Evolutionary conservation across 1,284 basidiomycete species (phyloP).

Genomic region (Boletus semigastroideus): DNA sequence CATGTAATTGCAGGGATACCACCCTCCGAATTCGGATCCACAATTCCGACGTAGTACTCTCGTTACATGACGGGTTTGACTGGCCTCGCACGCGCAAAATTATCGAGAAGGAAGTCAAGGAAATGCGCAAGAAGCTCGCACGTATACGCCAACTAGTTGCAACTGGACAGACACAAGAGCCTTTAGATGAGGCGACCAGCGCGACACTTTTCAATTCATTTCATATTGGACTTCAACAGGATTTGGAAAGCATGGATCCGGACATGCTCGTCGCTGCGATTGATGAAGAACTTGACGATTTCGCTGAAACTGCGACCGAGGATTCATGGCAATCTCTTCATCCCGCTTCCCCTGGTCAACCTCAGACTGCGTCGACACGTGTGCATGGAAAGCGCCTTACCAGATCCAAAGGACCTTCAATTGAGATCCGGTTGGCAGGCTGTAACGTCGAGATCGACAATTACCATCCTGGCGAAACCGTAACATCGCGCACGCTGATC

Average conservation of each 20-base stretch:
- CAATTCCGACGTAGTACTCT: conserved; percentile 62
- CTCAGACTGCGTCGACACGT: conserved; percentile 40
- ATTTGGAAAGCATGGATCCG: conserved; percentile 71
- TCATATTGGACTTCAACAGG: conserved; percentile 80
- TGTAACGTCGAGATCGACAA: conserved; percentile 68
- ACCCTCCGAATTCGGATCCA: conserved; percentile 55
- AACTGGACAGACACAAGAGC: conserved; percentile 85
- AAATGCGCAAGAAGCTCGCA: conserved; percentile 82
- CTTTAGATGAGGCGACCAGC: conserved; percentile 75
- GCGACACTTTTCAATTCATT: conserved; percentile 90
- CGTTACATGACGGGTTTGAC: conserved; percentile 92
- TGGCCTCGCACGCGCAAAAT: conserved; percentile 84
- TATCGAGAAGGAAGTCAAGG: conserved; percentile 87
- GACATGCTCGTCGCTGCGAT: conserved; percentile 84
- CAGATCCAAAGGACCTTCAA: conserved; percentile 77
- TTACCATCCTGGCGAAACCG: conserved; percentile 54
- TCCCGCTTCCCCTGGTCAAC: conserved; percentile 41
- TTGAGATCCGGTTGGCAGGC: conserved; percentile 80
- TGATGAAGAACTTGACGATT: conserved; percentile 83
- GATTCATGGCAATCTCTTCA: conserved; percentile 85
- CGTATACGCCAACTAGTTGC: conserved; percentile 95
- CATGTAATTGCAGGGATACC: conserved; percentile 46
- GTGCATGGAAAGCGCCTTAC: conserved; percentile 63
- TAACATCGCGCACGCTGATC: conserved; percentile 66
- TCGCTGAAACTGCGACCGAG: conserved; percentile 72